A percentile compares a stretch with the other conserved stretches of the same genome.
phyloP scores from a whole-genome alignment of 1,139 yeast species.

The Hansenula lynferdii region DNA sequence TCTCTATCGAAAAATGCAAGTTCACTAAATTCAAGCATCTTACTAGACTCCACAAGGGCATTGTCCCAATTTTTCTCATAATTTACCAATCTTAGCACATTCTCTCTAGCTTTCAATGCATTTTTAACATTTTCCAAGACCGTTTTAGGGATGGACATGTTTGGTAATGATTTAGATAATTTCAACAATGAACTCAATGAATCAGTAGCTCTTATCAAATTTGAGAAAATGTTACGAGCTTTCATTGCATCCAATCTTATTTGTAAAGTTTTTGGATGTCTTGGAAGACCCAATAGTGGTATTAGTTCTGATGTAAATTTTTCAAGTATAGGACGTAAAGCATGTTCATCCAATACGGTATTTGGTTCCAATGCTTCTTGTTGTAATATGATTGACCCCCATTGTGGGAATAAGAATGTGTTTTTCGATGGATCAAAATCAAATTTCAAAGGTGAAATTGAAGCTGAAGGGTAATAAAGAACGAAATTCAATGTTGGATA shows the following conservation, averaged over 20 bases:
- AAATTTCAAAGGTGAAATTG: conserved; percentile 33
- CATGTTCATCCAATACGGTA: conserved; percentile 34
- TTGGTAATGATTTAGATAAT: conserved; percentile 61
- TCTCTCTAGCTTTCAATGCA: conserved; percentile 28
- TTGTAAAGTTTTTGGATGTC: conserved; percentile 47
- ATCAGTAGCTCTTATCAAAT: conserved; percentile 45
- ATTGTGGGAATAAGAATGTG: conserved; percentile 75
- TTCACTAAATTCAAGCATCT: conserved; percentile 55
- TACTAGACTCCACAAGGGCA: conserved; percentile 51
- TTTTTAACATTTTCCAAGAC: conserved; percentile 28
- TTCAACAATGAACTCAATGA: conserved; percentile 69
- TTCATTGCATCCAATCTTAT: conserved; percentile 65
- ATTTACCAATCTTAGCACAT: conserved; percentile 25
- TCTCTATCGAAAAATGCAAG: conserved; percentile 87
- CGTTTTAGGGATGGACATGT: conserved; percentile 70
- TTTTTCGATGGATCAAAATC: conserved; percentile 7
- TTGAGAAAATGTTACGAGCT: conserved; percentile 51
- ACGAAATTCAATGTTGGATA: conserved; percentile 70
- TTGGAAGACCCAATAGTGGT: conserved; percentile 65
- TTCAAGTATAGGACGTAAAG: conserved; percentile 56
- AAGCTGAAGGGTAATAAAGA: conserved; percentile 54
- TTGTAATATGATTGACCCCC: conserved; percentile 75
- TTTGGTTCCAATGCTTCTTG: conserved; percentile 30
- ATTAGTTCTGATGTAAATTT: conserved; percentile 73
- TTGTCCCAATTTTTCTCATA: conserved; percentile 29